Evolutionary conservation across 768 basidiomycete genomes (phyloP), one percentile per base, ranked within the genome.

Genomic region (Tricholoma hemisulphureum): DNA sequence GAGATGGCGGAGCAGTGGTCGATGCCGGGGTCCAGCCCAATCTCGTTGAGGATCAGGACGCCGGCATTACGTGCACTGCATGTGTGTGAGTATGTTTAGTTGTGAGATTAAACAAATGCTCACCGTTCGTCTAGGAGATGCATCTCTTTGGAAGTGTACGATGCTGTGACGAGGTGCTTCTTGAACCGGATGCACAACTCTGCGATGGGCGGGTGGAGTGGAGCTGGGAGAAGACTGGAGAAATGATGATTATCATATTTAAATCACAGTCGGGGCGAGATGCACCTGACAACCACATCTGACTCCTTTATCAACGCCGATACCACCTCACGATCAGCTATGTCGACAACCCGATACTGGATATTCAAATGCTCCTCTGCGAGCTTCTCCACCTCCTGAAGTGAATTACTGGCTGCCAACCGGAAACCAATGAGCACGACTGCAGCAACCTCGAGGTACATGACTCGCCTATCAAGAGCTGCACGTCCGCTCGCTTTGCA

Each of bases 201-300:
- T 2, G 94, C 95, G 13, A 94, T 78, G 2, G 68, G 61, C 10
- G 84, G 76, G 62, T 98, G 95, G 65, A 94, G 79, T 0, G 82
- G 69, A 0, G 84, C 91, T 1, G 95, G 95, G 2, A 97, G 76
- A 58, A 97, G 75, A 68, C 95, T 96, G 65, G n/a, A n/a, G n/a
- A n/a, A n/a, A n/a, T n/a, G n/a, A n/a, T n/a, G n/a, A n/a, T n/a
- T n/a, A n/a, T n/a, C n/a, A n/a, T n/a, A n/a, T n/a, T n/a, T n/a
- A n/a, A n/a, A n/a, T n/a, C n/a, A n/a, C n/a, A n/a, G n/a, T n/a
- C n/a, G n/a, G n/a, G n/a, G n/a, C n/a, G n/a, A n/a, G n/a, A n/a
- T n/a, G n/a, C 3, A 92, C 94, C 93, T 95, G 46, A 97, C 84
- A 9, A 97, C 87, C 2, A 96, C 77, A 68, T 97, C 93, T 1